Conservation (phyloP, 768 basidiomycete species). For the Gautieria morchelliformis region DNA sequence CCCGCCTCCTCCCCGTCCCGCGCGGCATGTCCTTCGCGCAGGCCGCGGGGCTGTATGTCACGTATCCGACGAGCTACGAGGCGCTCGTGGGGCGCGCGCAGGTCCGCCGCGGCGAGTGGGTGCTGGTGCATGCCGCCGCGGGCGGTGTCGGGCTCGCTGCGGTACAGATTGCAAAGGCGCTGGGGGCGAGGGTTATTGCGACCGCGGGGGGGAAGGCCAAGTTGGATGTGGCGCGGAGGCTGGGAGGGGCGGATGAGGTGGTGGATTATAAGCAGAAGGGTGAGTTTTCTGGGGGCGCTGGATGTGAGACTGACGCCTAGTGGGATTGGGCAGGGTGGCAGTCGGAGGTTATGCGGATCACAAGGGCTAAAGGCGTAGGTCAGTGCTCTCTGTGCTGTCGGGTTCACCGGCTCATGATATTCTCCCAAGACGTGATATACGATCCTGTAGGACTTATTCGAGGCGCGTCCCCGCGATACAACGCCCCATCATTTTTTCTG, state of each 20-base stretch:
- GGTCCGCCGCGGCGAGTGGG: slow-evolving; percentile 77
- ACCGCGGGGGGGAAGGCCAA: slow-evolving; percentile 78
- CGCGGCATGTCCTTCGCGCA: slow-evolving; percentile 71
- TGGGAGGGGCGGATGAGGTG: slow-evolving; percentile 75
- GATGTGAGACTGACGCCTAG: too few species aligned
- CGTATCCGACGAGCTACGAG: slow-evolving; percentile 91
- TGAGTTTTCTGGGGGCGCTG: background rate
- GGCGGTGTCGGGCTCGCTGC: slow-evolving; percentile 92
- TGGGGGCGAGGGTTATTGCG: slow-evolving; percentile 92
- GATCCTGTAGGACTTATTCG: slow-evolving; percentile 79
- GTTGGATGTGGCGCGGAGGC: slow-evolving; percentile 61
- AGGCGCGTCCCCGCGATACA: slow-evolving; percentile 27
- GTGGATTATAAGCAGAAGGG: slow-evolving; percentile 63
- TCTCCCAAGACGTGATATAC: slow-evolving; percentile 50
- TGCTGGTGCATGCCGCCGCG: slow-evolving; percentile 91
- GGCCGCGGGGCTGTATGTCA: slow-evolving; percentile 79
- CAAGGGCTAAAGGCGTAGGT: slow-evolving; percentile 72
- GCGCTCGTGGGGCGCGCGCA: slow-evolving; percentile 80
- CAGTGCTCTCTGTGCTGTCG: slow-evolving; percentile 5
- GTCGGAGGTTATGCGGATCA: slow-evolving; percentile 77
- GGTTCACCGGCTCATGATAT: background rate
- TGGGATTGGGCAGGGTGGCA: slow-evolving; percentile 56
- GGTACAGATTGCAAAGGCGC: slow-evolving; percentile 85
- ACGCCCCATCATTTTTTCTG: background rate
- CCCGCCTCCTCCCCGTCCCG: slow-evolving; percentile 55